Evolutionary conservation across 83 land plant genomes (phyloP).

Genomic region (Picea abies): DNA sequence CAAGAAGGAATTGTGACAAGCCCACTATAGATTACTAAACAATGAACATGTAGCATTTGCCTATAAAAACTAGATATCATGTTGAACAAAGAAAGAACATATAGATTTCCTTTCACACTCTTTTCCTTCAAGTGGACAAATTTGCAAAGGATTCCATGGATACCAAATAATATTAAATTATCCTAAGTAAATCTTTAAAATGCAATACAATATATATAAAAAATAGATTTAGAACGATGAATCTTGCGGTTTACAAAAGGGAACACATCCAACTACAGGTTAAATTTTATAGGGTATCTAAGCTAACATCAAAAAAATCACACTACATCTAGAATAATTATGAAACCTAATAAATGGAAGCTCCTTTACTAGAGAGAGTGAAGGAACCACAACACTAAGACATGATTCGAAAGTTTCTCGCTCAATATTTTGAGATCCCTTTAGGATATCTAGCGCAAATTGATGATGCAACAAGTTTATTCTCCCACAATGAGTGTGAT

Average conservation of each 20-base stretch:
- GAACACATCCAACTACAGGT: background rate
- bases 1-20: background rate
- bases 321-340: background rate
- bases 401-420: conserved; percentile 92
- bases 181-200: background rate
- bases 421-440: conserved; percentile 69
- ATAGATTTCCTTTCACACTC: background rate
- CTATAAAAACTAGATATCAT: background rate
- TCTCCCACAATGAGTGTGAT: no score
- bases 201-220: background rate
- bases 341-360: background rate
- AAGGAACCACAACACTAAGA: conserved; percentile 84
- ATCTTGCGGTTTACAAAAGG: background rate
- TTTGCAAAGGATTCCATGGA: background rate
- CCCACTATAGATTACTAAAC: background rate
- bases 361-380: conserved; percentile 79
- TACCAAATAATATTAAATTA: background rate
- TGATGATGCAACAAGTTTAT: conserved; percentile 52
- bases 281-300: background rate
- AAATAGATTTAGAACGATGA: background rate
- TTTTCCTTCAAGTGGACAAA: background rate
- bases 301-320: no score
- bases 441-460: conserved; percentile 51
- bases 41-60: background rate
- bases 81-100: background rate